Conservation (phyloP, 495 filamentous ascomycete species). For the Lasiosphaeria miniovina region DNA sequence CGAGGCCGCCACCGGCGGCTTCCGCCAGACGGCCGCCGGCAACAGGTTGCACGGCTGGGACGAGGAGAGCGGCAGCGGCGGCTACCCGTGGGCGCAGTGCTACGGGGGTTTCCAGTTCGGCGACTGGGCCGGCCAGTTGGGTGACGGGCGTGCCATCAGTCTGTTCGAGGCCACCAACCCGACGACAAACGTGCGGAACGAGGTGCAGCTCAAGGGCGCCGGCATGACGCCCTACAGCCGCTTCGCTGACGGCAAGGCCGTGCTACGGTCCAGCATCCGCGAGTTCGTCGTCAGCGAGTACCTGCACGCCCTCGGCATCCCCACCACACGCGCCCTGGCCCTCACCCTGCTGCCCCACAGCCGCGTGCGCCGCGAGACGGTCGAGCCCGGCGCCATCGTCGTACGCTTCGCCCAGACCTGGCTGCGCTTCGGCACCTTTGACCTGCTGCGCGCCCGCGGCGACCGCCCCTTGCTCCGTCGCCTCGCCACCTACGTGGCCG, state of each 20-base stretch:
- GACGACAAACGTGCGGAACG: constrained; percentile 66
- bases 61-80: constrained; percentile 54
- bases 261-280: constrained; percentile 83
- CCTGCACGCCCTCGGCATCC: constrained; percentile 78
- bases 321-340: constrained; percentile 80
- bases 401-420: constrained; percentile 86
- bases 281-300: constrained; percentile 91
- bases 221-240: constrained; percentile 91
- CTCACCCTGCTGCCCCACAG: constrained; percentile 70
- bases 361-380: constrained; percentile 71
- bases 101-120: constrained; percentile 90
- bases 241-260: constrained; percentile 96
- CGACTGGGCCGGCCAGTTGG: constrained; percentile 92
- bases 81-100: constrained; percentile 97
- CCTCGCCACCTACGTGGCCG: constrained; percentile 76
- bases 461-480: constrained; percentile 70
- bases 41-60: constrained; percentile 70
- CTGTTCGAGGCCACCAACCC: constrained; percentile 88
- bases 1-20: constrained; percentile 69
- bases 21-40: constrained; percentile 71
- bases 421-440: constrained; percentile 93
- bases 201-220: constrained; percentile 91
- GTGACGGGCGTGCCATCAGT: constrained; percentile 91
- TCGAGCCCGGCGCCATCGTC: constrained; percentile 94
- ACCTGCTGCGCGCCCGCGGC: constrained; percentile 75